Evolutionary conservation across 768 basidiomycete genomes (phyloP), one percentile per base, ranked within the genome.

Genomic region (Leccinum incarnatum): DNA sequence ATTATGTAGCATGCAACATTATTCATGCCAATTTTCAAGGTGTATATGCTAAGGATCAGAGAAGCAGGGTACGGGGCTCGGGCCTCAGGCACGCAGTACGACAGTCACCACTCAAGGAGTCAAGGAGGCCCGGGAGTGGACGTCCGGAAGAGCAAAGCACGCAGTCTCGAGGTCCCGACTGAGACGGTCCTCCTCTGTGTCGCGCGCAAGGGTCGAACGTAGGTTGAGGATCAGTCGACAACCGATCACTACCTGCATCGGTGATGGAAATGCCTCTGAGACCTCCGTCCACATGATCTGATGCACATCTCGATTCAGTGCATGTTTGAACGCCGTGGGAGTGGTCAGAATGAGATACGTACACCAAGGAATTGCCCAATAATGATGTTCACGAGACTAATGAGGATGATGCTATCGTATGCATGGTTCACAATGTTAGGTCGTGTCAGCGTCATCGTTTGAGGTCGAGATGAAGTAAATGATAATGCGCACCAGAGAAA

Each of bases 331-430:
- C 15, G 29, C 14, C 5, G 9, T 6, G 4, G 19, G 5, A 12
- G 45, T 12, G 17, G 21, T 23, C 27, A 29, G 48, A 21, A 12
- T 25, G 23, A n/a, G 21, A 48, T 23, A 48, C 47, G 1, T 50
- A 64, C 62, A 47, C 62, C 61, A 14, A 63, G n/a, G 27, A 9
- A 49, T 5, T 36, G 17, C 27, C 32, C 51, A 9, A 51, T 11
- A 1, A 51, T 19, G n/a, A 51, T 32, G 30, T 32, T 51, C 15
- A n/a, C 27, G 27, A 49, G 25, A 15, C 8, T 21, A 0, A 17
- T 5, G 25, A 29, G 4, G 15, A 29, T 29, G 15, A 27, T 17
- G 25, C 48, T 48, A 48, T 15, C 25, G 8, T 2, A 25, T 5
- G 45, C 45, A 17, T 8, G 25, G 25, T 15, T 23, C 47, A 9